A percentile compares a stretch with the other conserved stretches of the same genome.
Conservation (phyloP, 441 rosid genomes). For the Euphorbia celastroides region DNA sequence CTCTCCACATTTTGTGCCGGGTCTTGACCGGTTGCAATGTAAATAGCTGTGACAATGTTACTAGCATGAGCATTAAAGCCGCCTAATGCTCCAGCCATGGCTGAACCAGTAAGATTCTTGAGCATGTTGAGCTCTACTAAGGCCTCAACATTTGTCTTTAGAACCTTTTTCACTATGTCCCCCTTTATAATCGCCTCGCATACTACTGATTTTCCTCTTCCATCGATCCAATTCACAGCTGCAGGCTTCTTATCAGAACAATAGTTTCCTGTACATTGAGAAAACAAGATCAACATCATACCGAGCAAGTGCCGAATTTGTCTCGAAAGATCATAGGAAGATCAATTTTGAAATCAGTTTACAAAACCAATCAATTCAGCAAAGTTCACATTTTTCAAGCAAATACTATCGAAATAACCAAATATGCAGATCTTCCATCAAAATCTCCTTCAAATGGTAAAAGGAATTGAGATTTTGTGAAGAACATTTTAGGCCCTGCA, state of each 20-base stretch:
- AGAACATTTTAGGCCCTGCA: no score
- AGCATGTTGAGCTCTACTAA: conserved; percentile 87
- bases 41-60: conserved; percentile 77
- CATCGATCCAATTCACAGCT: conserved; percentile 93
- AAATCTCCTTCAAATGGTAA: no score
- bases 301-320: not conserved
- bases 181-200: conserved; percentile 76
- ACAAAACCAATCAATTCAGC: not conserved
- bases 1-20: conserved; percentile 95
- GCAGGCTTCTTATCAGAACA: conserved; percentile 94
- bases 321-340: no score
- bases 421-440: no score
- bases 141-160: conserved; percentile 66
- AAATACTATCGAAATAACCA: no score
- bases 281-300: not conserved
- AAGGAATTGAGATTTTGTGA: no score
- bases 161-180: conserved; percentile 61
- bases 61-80: conserved; percentile 96
- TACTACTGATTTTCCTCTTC: conserved; percentile 85
- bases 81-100: conserved; percentile 86
- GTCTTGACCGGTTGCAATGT: conserved; percentile 87
- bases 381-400: no score
- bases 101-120: conserved; percentile 86
- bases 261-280: conserved; percentile 43
- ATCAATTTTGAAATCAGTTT: no score